phyloP scores from a whole-genome alignment of 345 rosid species.

The Moringa oleifera region DNA sequence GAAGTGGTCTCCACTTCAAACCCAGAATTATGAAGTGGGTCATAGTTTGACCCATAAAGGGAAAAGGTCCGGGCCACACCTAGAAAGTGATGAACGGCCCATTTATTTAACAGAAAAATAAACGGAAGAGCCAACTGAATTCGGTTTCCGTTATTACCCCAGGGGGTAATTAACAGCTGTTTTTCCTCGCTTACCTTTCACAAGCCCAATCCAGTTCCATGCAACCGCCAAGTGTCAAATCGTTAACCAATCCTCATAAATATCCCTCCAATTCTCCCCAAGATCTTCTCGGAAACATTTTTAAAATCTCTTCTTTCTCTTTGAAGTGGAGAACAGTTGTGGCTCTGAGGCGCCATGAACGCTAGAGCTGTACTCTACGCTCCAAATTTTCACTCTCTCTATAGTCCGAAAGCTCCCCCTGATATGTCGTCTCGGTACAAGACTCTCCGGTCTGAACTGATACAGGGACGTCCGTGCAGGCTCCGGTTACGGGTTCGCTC shows the following conservation, averaged over 20 bases:
- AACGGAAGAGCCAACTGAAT: too few species aligned
- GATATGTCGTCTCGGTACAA: slow-evolving; percentile 18
- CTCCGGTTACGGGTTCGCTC: slow-evolving; percentile 23
- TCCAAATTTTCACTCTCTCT: slow-evolving; percentile 34
- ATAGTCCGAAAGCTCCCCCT: slow-evolving; percentile 27
- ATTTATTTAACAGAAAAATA: too few species aligned
- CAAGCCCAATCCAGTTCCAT: not conserved
- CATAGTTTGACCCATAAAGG: too few species aligned
- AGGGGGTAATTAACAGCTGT: too few species aligned
- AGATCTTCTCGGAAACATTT: not conserved
- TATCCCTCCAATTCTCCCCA: slow-evolving; percentile 24
- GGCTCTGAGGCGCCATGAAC: slow-evolving; percentile 40
- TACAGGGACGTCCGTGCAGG: slow-evolving; percentile 13
- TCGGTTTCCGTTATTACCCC: too few species aligned
- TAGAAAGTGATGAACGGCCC: too few species aligned
- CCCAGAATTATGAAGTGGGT: too few species aligned
- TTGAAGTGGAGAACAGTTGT: slow-evolving; percentile 25
- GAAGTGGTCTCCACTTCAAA: too few species aligned
- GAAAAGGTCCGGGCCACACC: too few species aligned
- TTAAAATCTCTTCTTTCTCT: not conserved
- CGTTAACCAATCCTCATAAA: slow-evolving; percentile 38
- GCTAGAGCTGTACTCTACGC: slow-evolving; percentile 52
- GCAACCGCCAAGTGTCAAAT: slow-evolving; percentile 44
- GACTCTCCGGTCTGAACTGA: slow-evolving; percentile 2
- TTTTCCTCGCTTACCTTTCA: too few species aligned